Evolutionary conservation across 345 rosid genomes (phyloP).

Genomic region (Luvunga scandens): DNA sequence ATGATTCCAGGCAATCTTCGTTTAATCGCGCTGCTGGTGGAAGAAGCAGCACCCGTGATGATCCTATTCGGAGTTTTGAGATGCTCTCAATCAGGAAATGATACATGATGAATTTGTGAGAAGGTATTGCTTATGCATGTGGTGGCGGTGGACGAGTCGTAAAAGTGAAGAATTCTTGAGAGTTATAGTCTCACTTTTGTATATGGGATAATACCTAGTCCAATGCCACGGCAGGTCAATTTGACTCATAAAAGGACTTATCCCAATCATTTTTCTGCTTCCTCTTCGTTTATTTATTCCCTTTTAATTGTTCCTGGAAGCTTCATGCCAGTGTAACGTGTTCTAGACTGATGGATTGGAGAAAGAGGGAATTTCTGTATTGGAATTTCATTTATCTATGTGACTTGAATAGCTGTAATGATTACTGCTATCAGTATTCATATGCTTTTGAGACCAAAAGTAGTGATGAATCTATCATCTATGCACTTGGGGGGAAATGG

Average conservation of each 20-base stretch:
- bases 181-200: slow-evolving; percentile 12
- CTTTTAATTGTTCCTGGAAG: background rate
- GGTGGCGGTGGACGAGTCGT: background rate
- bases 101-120: slow-evolving; percentile 7
- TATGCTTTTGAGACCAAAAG: background rate
- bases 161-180: slow-evolving; percentile 8
- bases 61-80: slow-evolving; percentile 61
- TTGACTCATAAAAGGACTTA: slow-evolving; percentile 1
- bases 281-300: background rate
- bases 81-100: slow-evolving; percentile 58
- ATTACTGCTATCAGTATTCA: background rate
- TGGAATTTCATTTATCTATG: slow-evolving; percentile 17
- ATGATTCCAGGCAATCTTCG: slow-evolving; percentile 49
- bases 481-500: background rate
- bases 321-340: slow-evolving; percentile 19
- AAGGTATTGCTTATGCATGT: background rate
- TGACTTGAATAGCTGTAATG: slow-evolving; percentile 20
- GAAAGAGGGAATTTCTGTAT: slow-evolving; percentile 12
- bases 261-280: background rate
- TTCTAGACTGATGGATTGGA: background rate
- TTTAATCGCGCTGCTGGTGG: slow-evolving; percentile 44
- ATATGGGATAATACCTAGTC: slow-evolving; percentile 19
- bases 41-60: slow-evolving; percentile 46
- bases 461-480: background rate
- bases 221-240: slow-evolving; percentile 7